Conservation (phyloP, 2,329 filamentous ascomycete species). For the Botrytis hyacinthi region DNA sequence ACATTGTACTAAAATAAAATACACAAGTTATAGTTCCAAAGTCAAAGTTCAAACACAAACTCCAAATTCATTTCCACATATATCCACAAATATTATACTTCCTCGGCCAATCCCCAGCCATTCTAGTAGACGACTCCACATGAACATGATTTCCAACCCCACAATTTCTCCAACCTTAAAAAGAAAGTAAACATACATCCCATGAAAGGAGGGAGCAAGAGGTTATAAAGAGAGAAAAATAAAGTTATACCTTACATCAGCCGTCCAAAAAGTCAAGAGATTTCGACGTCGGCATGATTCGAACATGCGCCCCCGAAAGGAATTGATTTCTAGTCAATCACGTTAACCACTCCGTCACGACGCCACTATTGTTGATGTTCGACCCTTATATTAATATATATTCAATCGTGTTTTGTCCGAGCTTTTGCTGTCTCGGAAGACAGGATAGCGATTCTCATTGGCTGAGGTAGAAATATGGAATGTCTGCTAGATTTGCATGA, state of each 20-base stretch:
- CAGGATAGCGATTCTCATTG: background rate
- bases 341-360: conserved; percentile 19
- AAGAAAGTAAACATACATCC: no score
- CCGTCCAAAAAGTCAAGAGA: background rate
- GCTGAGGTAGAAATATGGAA: background rate
- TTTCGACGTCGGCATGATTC: conserved; percentile 14
- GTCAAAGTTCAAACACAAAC: no score
- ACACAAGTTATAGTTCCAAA: background rate
- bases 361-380: fast-evolving
- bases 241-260: no score
- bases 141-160: background rate
- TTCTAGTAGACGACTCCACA: background rate
- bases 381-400: fast-evolving
- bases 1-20: background rate
- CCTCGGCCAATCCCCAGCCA: background rate
- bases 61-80: background rate
- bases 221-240: no score
- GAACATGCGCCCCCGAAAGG: conserved; percentile 19
- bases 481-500: background rate
- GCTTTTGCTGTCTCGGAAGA: background rate
- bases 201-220: no score
- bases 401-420: no score
- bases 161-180: background rate
- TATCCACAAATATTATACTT: background rate
- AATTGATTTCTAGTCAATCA: conserved; percentile 20